Conservation (phyloP, 768 basidiomycete genomes). For the Mycena galopus region DNA sequence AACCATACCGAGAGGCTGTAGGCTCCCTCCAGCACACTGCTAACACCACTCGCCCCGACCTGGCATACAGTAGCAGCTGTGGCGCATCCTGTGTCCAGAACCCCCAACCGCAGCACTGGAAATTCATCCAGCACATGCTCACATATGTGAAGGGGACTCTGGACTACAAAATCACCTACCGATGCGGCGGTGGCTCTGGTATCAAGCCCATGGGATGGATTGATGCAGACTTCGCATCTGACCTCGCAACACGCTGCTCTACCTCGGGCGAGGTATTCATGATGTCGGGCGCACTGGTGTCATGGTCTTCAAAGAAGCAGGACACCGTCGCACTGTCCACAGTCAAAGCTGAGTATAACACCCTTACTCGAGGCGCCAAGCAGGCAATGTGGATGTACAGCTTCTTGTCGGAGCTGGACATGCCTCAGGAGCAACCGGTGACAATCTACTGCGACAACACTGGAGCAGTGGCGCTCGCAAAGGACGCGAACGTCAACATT, state of each 20-base stretch:
- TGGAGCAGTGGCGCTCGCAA: slow-evolving; percentile 28
- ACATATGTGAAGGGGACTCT: too few species aligned
- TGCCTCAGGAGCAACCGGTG: slow-evolving; percentile 30
- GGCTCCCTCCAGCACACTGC: slow-evolving; percentile 41
- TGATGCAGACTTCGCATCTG: neutral
- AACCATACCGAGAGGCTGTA: slow-evolving; percentile 41
- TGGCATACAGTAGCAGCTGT: too few species aligned
- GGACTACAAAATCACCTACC: neutral
- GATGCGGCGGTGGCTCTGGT: neutral
- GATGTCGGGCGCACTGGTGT: slow-evolving; percentile 8
- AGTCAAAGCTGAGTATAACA: slow-evolving; percentile 31
- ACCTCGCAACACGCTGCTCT: slow-evolving; percentile 36
- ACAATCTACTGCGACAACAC: slow-evolving; percentile 46
- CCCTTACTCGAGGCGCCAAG: neutral
- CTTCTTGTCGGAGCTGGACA: slow-evolving; percentile 37
- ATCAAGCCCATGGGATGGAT: neutral
- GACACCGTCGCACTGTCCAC: slow-evolving; percentile 45
- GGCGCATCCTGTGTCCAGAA: neutral
- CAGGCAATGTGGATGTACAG: neutral
- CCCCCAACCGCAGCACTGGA: neutral
- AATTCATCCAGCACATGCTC: neutral
- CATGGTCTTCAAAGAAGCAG: slow-evolving; percentile 39
- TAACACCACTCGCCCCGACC: slow-evolving; percentile 35
- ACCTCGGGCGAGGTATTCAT: slow-evolving; percentile 47
- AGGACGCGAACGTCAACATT: slow-evolving; percentile 29